Evolutionary conservation across 1,284 basidiomycete genomes (phyloP).

Genomic region (Microbotryomycetes sp.): DNA sequence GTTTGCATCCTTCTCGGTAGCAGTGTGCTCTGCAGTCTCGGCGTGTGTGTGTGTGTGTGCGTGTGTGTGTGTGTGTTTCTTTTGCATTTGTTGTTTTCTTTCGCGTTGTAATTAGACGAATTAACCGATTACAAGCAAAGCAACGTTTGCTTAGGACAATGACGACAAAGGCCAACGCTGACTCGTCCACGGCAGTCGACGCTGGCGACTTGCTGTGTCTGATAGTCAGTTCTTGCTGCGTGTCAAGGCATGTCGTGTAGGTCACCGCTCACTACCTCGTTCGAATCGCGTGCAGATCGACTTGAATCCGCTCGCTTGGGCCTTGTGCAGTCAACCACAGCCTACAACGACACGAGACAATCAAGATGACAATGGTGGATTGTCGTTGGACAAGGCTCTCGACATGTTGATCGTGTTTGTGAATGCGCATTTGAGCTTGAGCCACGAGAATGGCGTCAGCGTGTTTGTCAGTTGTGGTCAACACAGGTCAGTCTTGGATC

Average conservation of each 20-base stretch:
- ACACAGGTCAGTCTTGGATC: background rate
- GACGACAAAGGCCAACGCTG: background rate
- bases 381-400: conserved; percentile 36
- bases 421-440: conserved; percentile 83
- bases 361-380: background rate
- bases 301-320: conserved; percentile 37
- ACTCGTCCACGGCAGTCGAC: background rate
- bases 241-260: too few species aligned
- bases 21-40: background rate
- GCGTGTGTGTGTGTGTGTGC: background rate
- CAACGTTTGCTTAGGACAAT: too few species aligned
- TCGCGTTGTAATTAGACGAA: too few species aligned
- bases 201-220: conserved; percentile 26
- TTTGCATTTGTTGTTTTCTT: background rate
- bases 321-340: conserved; percentile 2
- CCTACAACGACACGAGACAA: background rate
- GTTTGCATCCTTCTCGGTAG: too few species aligned
- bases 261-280: background rate
- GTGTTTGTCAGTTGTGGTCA: conserved; percentile 56
- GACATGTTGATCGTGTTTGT: conserved; percentile 68
- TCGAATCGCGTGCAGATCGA: conserved; percentile 31
- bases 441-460: conserved; percentile 84
- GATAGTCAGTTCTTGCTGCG: conserved; percentile 5
- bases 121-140: too few species aligned
- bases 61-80: background rate